These are phyloP conservation scores for Metschnikowia drakensbergensis DNA, from an alignment of 805 yeast species.

Conservation along the genomic window DNA sequence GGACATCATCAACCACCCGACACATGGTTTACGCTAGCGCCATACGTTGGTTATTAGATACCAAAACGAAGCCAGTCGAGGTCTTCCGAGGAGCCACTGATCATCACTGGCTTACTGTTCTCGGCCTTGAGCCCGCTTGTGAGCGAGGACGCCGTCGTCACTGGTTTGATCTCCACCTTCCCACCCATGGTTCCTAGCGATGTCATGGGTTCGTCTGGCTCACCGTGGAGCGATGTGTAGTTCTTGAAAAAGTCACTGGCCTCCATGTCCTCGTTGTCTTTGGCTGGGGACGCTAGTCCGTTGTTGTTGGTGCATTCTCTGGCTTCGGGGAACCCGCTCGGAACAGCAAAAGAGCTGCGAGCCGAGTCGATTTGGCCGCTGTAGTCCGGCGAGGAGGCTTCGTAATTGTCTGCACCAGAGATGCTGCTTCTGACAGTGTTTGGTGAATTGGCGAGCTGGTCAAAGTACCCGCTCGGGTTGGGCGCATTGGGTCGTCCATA, in stretches of 20 bases:
- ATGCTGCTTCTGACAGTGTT: conserved; percentile 6
- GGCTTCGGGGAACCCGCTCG: conserved; percentile 10
- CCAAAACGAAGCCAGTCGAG: conserved; percentile 35
- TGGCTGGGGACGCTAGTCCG: conserved; percentile 11
- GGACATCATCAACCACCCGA: neutral
- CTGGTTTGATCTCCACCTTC: conserved; percentile 15
- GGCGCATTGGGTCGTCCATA: neutral
- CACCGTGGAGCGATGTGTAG: conserved; percentile 21
- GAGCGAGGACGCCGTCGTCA: conserved; percentile 14
- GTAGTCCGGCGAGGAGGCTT: conserved; percentile 14
- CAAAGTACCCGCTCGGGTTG: conserved; percentile 6
- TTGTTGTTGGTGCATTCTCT: conserved; percentile 2
- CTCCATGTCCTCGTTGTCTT: conserved; percentile 17
- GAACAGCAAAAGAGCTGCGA: conserved; percentile 12
- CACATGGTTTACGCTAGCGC: neutral
- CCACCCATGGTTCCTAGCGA: conserved; percentile 13
- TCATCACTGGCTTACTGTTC: conserved; percentile 1
- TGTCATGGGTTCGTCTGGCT: conserved; percentile 16
- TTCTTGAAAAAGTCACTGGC: conserved; percentile 23
- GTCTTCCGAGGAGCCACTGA: conserved; percentile 11
- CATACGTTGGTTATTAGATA: conserved; percentile 11
- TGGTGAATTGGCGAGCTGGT: conserved; percentile 8
- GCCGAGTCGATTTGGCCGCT: conserved; percentile 5
- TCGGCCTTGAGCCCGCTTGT: conserved; percentile 17
- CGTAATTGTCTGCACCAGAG: conserved; percentile 9